Conservation (phyloP, 2,329 filamentous ascomycete genomes). For the Mycosphaerella arachidis region DNA sequence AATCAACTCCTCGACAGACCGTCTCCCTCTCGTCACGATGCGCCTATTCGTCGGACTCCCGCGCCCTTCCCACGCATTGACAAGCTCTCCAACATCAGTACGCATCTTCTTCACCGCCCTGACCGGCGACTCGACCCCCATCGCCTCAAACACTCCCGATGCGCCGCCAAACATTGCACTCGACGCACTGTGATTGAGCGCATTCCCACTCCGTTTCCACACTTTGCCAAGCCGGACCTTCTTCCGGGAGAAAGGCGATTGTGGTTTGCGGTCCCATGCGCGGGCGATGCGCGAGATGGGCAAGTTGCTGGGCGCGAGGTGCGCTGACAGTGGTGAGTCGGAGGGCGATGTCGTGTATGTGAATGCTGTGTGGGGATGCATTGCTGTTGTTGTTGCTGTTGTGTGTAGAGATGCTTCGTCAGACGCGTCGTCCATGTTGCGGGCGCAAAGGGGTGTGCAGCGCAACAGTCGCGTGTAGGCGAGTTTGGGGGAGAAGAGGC, state of each 20-base stretch:
- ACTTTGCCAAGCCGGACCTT: conserved; percentile 37
- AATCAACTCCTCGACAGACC: conserved; percentile 18
- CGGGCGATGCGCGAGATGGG: conserved; percentile 41
- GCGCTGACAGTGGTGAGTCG: conserved; percentile 37
- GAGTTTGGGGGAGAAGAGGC: no score
- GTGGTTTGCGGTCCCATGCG: conserved; percentile 47
- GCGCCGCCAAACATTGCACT: conserved; percentile 5
- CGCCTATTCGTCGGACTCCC: conserved; percentile 26
- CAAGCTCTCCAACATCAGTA: conserved; percentile 25
- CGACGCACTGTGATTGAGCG: conserved; percentile 1
- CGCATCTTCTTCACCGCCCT: conserved; percentile 45
- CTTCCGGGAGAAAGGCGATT: conserved; percentile 39
- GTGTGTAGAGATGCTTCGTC: background rate
- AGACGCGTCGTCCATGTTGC: background rate
- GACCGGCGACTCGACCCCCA: conserved; percentile 29
- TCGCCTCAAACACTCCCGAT: background rate
- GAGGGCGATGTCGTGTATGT: background rate
- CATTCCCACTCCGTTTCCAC: conserved; percentile 38
- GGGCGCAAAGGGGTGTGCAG: background rate
- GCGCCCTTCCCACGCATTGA: conserved; percentile 27
- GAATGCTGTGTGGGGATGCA: background rate
- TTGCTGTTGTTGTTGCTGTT: background rate
- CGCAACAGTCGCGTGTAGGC: no score
- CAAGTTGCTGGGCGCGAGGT: conserved; percentile 39
- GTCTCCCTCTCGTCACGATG: conserved; percentile 28